Percentiles rank a stretch among this genome's conserved stretches.
phyloP scores from a whole-genome alignment of 2,329 filamentous ascomycete genomes.

The Ciborinia camelliae region DNA sequence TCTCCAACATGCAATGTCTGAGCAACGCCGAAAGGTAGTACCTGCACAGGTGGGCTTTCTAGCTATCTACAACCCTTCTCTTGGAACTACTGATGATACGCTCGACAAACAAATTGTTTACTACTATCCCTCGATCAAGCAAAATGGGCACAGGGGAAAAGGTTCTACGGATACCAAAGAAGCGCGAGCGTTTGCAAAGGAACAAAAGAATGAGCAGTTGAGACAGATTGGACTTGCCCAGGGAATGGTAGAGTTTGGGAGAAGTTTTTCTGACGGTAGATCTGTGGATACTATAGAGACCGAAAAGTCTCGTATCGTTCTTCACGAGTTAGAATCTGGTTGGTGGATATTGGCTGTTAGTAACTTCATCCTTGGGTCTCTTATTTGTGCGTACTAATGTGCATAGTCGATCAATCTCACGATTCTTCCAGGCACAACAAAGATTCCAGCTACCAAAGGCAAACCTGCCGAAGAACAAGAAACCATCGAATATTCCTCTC shows the following conservation, averaged over 20 bases:
- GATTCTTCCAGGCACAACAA: constrained; percentile 60
- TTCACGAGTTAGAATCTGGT: constrained; percentile 81
- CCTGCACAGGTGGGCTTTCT: constrained; percentile 88
- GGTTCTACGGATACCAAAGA: constrained; percentile 21
- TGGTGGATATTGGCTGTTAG: constrained; percentile 96
- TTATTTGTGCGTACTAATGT: constrained; percentile 23
- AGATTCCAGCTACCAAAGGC: constrained; percentile 34
- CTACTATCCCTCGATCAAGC: constrained; percentile 51
- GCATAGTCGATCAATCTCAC: constrained; percentile 76
- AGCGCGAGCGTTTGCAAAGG: constrained; percentile 42
- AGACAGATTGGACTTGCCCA: constrained; percentile 94
- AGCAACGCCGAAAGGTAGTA: constrained; percentile 28
- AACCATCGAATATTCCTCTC: constrained; percentile 74
- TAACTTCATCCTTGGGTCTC: constrained; percentile 23
- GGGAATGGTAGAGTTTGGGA: constrained; percentile 91
- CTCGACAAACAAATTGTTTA: constrained; percentile 85
- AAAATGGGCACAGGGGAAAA: constrained; percentile 14
- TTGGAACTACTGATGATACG: constrained; percentile 59
- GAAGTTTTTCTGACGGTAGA: constrained; percentile 76
- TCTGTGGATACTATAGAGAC: constrained; percentile 86
- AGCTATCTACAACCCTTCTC: constrained; percentile 88
- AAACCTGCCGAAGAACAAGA: constrained; percentile 27
- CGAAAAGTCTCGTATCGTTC: constrained; percentile 77
- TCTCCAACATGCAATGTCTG: constrained; percentile 33
- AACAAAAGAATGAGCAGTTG: constrained; percentile 79